phyloP scores from a whole-genome alignment of 257 asterid species.

The Nicotiana knightiana region DNA sequence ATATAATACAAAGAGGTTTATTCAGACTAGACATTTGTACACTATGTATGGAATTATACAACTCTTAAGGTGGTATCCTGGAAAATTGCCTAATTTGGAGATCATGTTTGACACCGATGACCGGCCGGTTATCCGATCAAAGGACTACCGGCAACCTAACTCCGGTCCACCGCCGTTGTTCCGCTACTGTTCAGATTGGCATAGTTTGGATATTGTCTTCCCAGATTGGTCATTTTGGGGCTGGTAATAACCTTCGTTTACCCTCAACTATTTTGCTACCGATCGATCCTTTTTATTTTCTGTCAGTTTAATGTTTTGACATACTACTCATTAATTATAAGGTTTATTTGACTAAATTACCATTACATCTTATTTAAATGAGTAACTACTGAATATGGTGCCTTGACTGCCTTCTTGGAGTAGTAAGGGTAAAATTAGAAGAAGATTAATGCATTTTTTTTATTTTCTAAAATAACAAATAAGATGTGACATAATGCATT shows the following conservation, averaged over 20 bases:
- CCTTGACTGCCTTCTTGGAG: neutral
- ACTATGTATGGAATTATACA: conserved; percentile 65
- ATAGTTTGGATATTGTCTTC: conserved; percentile 80
- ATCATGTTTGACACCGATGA: conserved; percentile 61
- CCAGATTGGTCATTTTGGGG: conserved; percentile 99
- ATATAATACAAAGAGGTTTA: conserved; percentile 31
- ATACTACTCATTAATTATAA: neutral
- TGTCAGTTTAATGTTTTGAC: neutral
- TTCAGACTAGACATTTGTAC: conserved; percentile 58
- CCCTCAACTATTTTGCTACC: no score
- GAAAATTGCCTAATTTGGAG: conserved; percentile 61
- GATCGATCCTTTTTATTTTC: neutral
- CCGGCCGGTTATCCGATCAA: conserved; percentile 37
- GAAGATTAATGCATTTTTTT: neutral
- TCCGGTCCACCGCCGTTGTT: conserved; percentile 55
- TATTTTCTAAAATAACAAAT: neutral
- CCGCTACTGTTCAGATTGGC: conserved; percentile 72
- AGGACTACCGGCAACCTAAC: conserved; percentile 25
- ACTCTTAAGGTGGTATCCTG: conserved; percentile 55
- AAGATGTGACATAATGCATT: no score
- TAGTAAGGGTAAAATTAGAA: neutral
- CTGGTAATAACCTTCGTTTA: conserved; percentile 32
- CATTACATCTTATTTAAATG: neutral
- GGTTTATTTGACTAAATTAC: neutral
- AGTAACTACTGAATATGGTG: neutral